Evolutionary conservation across 805 yeast species (phyloP).

Genomic region (Cyberlindnera mrakii): DNA sequence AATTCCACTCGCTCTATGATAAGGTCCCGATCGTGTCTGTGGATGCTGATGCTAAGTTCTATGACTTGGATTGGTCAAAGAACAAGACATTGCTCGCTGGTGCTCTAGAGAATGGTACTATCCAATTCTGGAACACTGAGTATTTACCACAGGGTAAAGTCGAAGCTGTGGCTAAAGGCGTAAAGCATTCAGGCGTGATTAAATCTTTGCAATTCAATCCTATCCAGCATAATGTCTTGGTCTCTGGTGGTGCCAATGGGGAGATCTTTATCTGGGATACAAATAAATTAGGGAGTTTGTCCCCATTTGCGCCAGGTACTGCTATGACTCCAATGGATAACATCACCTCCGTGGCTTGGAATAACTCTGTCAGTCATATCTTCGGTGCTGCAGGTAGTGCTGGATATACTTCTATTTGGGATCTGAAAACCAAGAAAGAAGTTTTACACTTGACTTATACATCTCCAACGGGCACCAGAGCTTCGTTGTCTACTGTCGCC

Average conservation of each 20-base stretch:
- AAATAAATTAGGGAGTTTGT: constrained; percentile 45
- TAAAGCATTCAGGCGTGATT: constrained; percentile 64
- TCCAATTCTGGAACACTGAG: constrained; percentile 71
- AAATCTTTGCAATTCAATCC: constrained; percentile 74
- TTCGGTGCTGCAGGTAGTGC: constrained; percentile 85
- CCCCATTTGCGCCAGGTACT: constrained; percentile 60
- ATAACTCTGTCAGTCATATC: constrained; percentile 73
- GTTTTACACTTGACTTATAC: constrained; percentile 78
- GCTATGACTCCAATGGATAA: constrained; percentile 79
- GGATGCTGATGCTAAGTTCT: constrained; percentile 56
- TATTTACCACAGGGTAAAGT: constrained; percentile 39
- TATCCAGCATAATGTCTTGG: constrained; percentile 62
- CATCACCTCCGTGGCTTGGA: constrained; percentile 83
- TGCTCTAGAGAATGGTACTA: constrained; percentile 77
- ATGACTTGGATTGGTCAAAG: constrained; percentile 80
- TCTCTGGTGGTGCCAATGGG: constrained; percentile 84
- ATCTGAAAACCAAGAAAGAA: constrained; percentile 79
- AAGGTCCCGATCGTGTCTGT: constrained; percentile 37
- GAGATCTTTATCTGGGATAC: constrained; percentile 91
- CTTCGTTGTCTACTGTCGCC: constrained; percentile 73
- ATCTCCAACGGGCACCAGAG: constrained; percentile 44
- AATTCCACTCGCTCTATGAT: constrained; percentile 61
- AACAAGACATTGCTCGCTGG: constrained; percentile 70
- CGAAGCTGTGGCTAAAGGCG: constrained; percentile 46
- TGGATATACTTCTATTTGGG: constrained; percentile 92